Evolutionary conservation across 768 basidiomycete species (phyloP), one percentile per base, ranked within the genome.

Genomic region (Lactarius psammicola): DNA sequence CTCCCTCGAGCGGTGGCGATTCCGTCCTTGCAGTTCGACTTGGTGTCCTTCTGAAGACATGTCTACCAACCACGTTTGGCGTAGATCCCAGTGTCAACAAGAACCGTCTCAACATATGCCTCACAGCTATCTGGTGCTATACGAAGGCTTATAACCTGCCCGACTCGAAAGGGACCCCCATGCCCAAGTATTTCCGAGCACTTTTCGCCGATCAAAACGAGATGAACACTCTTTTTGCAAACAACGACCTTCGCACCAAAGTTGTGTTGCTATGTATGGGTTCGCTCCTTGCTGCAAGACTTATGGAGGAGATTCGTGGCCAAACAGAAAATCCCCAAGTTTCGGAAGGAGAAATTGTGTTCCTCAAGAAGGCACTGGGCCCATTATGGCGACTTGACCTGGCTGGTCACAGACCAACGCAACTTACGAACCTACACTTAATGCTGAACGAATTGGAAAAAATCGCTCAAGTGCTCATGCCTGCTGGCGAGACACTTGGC

Each of bases 11-110:
- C 3, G 59, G 59, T 20, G 59, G 44, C 17, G 59, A 59, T 46
- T 42, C 59, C n/a, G 59, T 59, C 18, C 59, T 59, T 28, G 59
- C 59, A 6, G 59, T 20, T 15, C 59, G 59, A 40, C 44, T 59
- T 30, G 28, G n/a, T n/a, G 31, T 42, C n/a, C 42, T 59, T 30
- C 28, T 59, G 28, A 42, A 33, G 28, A 46, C 59, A 10, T 46
- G 59, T 30, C 42, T 59, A 6, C 28, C 59, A 31, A 46, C 17
- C 42, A n/a, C n/a, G n/a, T n/a, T n/a, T n/a, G n/a, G 28, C 18
- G 10, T 59, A 11, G 59, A 59, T 11, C 20, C 59, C 5, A 4
- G 20, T 6, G 18, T 46, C 59, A 28, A 42, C 44, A 42, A 46
- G 30, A 44, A 18, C 4, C 59, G 59, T 33, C 40, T 59, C 28